Evolutionary conservation across 2,329 filamentous ascomycete genomes (phyloP).

Genomic region (Aspergillus sp.): DNA sequence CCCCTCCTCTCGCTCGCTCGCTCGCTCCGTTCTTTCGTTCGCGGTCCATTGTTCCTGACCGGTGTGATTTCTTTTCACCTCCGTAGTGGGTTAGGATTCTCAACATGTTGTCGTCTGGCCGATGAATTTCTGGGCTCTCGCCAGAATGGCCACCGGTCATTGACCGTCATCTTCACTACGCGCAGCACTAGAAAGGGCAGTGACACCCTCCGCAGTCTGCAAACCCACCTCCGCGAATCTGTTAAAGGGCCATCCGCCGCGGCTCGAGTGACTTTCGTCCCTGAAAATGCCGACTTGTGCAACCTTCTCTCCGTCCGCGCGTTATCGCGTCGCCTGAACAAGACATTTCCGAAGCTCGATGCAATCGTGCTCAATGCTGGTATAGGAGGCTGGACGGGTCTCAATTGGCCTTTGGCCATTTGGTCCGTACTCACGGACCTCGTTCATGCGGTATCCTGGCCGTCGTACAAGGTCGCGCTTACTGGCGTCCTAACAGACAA

Average conservation of each 20-base stretch:
- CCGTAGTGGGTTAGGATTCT: slow-evolving; percentile 78
- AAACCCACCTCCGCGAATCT: slow-evolving; percentile 57
- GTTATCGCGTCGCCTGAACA: slow-evolving; percentile 51
- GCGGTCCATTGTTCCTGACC: slow-evolving; percentile 10
- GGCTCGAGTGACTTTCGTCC: slow-evolving; percentile 50
- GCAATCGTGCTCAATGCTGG: slow-evolving; percentile 83
- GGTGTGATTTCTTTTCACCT: slow-evolving; percentile 5
- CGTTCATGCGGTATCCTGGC: slow-evolving; percentile 70
- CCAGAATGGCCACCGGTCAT: slow-evolving; percentile 60
- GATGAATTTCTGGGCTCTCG: slow-evolving; percentile 80
- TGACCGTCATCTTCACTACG: slow-evolving; percentile 82
- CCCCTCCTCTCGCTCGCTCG: neutral
- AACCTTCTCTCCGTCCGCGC: slow-evolving; percentile 56
- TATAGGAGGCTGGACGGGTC: slow-evolving; percentile 79
- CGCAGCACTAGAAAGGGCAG: slow-evolving; percentile 71
- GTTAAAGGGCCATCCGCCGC: slow-evolving; percentile 39
- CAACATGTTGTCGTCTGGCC: slow-evolving; percentile 79
- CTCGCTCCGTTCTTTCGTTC: neutral
- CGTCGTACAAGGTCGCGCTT: slow-evolving; percentile 68
- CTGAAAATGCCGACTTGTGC: slow-evolving; percentile 60
- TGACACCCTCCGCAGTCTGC: slow-evolving; percentile 67
- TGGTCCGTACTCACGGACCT: slow-evolving; percentile 61
- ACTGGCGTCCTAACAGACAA: slow-evolving; percentile 55
- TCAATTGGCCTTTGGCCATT: slow-evolving; percentile 66
- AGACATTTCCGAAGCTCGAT: slow-evolving; percentile 68